Evolutionary conservation across 306 rosid species (phyloP).

Genomic region (Cucurbita ficifolia): DNA sequence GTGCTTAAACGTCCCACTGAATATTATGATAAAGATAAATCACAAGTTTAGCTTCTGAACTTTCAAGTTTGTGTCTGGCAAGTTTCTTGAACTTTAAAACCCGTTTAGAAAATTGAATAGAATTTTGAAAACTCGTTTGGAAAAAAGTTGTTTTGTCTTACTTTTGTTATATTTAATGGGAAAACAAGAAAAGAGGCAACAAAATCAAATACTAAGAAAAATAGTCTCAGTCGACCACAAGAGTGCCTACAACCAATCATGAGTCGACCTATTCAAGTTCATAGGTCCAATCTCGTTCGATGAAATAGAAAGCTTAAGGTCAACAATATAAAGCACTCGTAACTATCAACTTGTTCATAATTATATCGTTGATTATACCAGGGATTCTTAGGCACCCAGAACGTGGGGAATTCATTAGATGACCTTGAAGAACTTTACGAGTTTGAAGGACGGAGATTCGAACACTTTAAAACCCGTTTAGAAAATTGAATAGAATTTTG

Average conservation of each 20-base stretch:
- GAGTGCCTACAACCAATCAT: neutral
- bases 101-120: neutral
- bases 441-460: constrained; percentile 29
- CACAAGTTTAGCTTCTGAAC: too few relatives aligned
- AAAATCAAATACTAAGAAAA: neutral
- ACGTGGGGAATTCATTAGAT: constrained; percentile 34
- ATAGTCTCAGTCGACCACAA: neutral
- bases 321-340: neutral
- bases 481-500: neutral
- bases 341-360: neutral
- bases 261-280: neutral
- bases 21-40: too few relatives aligned
- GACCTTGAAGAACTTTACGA: constrained; percentile 40
- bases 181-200: neutral
- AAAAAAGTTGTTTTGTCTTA: neutral
- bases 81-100: too few relatives aligned
- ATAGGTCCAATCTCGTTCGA: neutral
- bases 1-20: neutral
- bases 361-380: constrained; percentile 5
- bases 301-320: neutral
- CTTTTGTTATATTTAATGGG: neutral
- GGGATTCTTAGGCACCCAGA: constrained; percentile 79
- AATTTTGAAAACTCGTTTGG: neutral
- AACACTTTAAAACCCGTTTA: neutral
- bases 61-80: too few relatives aligned